phyloP scores from a whole-genome alignment of 2,329 filamentous ascomycete genomes.

The Achaetomium macrosporum region DNA sequence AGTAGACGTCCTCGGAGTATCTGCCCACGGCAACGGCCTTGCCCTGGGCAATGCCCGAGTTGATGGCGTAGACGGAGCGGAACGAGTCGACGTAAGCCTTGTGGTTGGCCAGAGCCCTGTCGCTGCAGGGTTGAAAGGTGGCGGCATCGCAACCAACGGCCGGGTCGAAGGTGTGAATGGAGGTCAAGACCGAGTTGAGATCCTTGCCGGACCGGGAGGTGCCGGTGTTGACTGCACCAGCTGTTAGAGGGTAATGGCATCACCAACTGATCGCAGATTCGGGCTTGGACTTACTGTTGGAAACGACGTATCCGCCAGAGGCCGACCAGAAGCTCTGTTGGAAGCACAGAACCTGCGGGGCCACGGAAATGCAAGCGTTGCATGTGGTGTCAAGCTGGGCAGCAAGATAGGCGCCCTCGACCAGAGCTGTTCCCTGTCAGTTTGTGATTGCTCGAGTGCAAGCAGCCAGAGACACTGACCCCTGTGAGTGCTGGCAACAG shows the following conservation, averaged over 20 bases:
- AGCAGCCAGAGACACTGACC: conserved; percentile 33
- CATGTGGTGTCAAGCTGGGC: conserved; percentile 55
- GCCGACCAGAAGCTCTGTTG: conserved; percentile 67
- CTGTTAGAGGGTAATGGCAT: neutral
- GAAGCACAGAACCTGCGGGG: conserved; percentile 67
- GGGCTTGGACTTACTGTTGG: conserved; percentile 57
- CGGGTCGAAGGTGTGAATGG: conserved; percentile 66
- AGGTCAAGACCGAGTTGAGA: conserved; percentile 61
- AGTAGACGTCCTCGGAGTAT: conserved; percentile 69
- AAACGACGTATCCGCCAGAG: conserved; percentile 53
- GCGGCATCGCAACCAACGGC: conserved; percentile 57
- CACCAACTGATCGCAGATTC: too few species aligned
- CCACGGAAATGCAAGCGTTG: conserved; percentile 55
- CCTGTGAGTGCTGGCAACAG: conserved; percentile 62
- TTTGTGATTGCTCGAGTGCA: neutral
- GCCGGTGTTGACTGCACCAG: conserved; percentile 46
- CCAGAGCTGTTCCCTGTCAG: conserved; percentile 38
- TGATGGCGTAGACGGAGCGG: conserved; percentile 63
- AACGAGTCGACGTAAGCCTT: conserved; percentile 72
- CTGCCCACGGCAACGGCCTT: conserved; percentile 58
- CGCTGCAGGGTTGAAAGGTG: conserved; percentile 75
- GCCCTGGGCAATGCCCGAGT: conserved; percentile 56
- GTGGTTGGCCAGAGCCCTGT: conserved; percentile 65
- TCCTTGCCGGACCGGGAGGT: conserved; percentile 63
- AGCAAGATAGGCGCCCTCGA: conserved; percentile 63